A percentile compares a stretch with the other conserved stretches of the same genome.
phyloP scores from a whole-genome alignment of 192 early-diverging fungal genomes.

The Diversispora eburnea region DNA sequence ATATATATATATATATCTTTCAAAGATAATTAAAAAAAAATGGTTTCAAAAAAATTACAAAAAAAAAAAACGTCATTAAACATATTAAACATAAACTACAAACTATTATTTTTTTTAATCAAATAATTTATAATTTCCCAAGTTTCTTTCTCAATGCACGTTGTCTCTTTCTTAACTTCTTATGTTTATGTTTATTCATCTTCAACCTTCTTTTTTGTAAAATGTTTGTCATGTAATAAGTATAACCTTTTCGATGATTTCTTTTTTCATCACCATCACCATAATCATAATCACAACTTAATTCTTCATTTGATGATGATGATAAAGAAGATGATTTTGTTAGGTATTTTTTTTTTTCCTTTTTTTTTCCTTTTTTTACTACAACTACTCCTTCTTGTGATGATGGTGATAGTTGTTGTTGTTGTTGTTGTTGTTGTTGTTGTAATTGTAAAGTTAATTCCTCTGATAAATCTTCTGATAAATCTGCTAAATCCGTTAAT shows the following conservation, averaged over 20 bases:
- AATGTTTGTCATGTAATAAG: conserved; percentile 67
- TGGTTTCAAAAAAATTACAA: too few relatives aligned
- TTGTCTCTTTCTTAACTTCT: conserved; percentile 77
- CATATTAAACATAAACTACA: too few relatives aligned
- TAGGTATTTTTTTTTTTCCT: too few relatives aligned
- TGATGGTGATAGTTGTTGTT: neutral
- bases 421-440: neutral
- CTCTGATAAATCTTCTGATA: neutral
- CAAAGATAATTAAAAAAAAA: too few relatives aligned
- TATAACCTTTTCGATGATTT: conserved; percentile 31
- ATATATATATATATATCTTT: too few relatives aligned
- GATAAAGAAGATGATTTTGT: too few relatives aligned
- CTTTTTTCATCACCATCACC: conserved; percentile 30
- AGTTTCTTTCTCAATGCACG: conserved; percentile 73
- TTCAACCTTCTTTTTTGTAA: conserved; percentile 81
- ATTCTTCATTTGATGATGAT: too few relatives aligned
- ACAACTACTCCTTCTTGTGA: neutral
- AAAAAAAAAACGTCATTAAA: too few relatives aligned
- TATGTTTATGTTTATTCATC: conserved; percentile 98
- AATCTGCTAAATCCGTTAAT: neutral
- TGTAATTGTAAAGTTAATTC: too few relatives aligned
- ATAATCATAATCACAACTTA: too few relatives aligned
- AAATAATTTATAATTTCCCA: conserved; percentile 44
- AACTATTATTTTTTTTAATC: too few relatives aligned
- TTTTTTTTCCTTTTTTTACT: neutral